These are phyloP conservation scores for Tricholoma flavovirens DNA, from an alignment of 768 basidiomycete genomes.

Conservation along the genomic window DNA sequence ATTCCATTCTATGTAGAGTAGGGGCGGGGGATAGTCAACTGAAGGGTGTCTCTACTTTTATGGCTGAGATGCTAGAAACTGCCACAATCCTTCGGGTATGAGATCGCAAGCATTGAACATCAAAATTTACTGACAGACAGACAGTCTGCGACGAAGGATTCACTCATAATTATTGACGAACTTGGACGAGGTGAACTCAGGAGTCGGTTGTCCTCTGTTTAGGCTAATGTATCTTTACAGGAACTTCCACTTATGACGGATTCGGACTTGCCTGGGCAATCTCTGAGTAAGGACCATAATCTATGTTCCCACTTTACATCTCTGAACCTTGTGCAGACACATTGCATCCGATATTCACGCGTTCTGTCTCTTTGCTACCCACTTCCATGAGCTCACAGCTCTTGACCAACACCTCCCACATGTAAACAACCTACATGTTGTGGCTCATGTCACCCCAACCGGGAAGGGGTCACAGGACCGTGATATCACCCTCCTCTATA, in stretches of 20 bases:
- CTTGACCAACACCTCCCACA: conserved; percentile 81
- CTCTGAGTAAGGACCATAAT: conserved; percentile 64
- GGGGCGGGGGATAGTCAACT: conserved; percentile 97
- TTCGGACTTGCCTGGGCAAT: conserved; percentile 99
- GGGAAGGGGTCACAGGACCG: conserved; percentile 59
- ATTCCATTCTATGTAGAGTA: conserved; percentile 91
- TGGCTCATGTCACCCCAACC: conserved; percentile 83
- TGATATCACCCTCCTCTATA: conserved; percentile 91
- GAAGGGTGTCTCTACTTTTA: conserved; percentile 97
- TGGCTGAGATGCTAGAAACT: conserved; percentile 99
- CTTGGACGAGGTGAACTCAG: conserved; percentile 68
- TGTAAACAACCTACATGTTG: conserved; percentile 93
- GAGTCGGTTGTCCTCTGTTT: not conserved
- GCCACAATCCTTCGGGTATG: conserved; percentile 86
- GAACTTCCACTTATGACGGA: conserved; percentile 96
- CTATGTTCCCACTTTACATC: not conserved
- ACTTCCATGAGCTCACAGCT: conserved; percentile 95
- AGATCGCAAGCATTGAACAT: not conserved
- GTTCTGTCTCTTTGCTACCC: conserved; percentile 95
- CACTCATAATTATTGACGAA: conserved; percentile 96
- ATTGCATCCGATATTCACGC: conserved; percentile 90
- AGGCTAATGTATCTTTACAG: conserved; percentile 27
- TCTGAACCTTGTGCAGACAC: conserved; percentile 37
- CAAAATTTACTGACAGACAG: not conserved
- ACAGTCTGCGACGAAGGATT: conserved; percentile 87